A percentile compares a stretch with the other conserved stretches of the same genome.
Evolutionary conservation across 2,329 filamentous ascomycete species (phyloP).

Genomic region (Cladophialophora chaetospira): DNA sequence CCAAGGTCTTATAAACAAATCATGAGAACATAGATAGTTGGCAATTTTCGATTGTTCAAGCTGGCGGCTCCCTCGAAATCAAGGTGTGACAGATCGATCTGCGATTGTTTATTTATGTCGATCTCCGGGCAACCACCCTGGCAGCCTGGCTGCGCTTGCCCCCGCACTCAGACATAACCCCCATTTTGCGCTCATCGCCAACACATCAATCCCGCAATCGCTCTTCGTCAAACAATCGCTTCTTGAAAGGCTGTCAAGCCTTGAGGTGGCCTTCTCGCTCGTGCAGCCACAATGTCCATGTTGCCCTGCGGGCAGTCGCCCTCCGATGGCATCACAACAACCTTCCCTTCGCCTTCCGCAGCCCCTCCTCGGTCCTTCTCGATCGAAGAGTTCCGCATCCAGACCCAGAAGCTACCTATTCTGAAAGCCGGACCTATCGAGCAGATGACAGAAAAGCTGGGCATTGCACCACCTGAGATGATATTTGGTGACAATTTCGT

Average conservation of each 20-base stretch:
- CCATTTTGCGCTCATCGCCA: background rate
- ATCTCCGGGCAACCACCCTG: no score
- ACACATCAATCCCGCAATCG: no score
- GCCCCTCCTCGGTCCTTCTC: conserved; percentile 57
- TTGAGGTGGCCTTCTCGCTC: background rate
- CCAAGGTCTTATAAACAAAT: background rate
- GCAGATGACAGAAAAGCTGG: conserved; percentile 73
- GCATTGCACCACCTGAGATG: conserved; percentile 94
- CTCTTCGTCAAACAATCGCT: no score
- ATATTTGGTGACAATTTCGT: conserved; percentile 97
- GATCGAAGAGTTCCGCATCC: conserved; percentile 71
- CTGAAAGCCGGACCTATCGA: conserved; percentile 90
- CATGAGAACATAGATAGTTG: no score
- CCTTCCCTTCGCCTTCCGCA: conserved; percentile 54
- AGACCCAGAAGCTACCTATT: conserved; percentile 88
- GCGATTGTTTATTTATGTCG: no score
- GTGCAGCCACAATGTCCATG: conserved; percentile 29
- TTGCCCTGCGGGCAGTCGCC: conserved; percentile 27
- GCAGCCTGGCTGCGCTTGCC: background rate
- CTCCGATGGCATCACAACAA: conserved; percentile 47
- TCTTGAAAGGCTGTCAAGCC: no score
- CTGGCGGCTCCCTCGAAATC: no score
- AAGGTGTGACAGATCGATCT: no score
- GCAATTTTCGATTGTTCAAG: no score
- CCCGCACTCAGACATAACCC: background rate